Base-by-base conservation (phyloP, 2,329 filamentous ascomycete genomes). In the Cadophora malorum region DNA sequence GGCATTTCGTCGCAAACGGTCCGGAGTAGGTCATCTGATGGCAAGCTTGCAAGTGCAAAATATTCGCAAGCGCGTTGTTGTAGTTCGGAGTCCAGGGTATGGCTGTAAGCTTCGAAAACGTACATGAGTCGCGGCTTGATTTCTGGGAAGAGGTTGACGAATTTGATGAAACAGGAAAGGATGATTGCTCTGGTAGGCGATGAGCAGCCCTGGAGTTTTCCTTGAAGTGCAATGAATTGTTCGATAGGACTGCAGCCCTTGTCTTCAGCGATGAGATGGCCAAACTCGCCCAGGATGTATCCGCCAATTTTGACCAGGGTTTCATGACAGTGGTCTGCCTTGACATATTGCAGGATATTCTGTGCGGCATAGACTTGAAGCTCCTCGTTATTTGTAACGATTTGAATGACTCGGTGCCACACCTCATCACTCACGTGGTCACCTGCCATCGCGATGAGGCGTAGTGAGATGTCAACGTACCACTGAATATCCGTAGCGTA, bases 1-100 rank as follows among this genome's bases (percentile, higher is more conserved):
- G 96, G 96, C 96, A 99, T 99, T 79, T 99, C 96, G 74, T 99
- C 96, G 79, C 94, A 97, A 6, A 99, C 90, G 0, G 96, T 98
- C 63, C 96, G 89, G 14, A 99, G 84, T 7, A 99, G 86, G 72
- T 98, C 94, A 75, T 99, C 96, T 0, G 93, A 93, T 0, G 93
- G 91, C 78, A 96, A 85, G 41, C 88, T 94, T 21, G 94, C 93
- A 70, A 99, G 84, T 0, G 91, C 89, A 68, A 97, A 84, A 79
- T 98, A 99, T 79, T 99, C 96, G 81, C 94, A 99, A 16, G 96
- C 95, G 80, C 96, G 86, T 81, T 99, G 96, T 79, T 99, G 96
- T 72, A 99, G 84, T 79, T 99, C 96, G 0, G 96, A 93, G 79
- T 99, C 96, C 33, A 98, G 84, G 0, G 94, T 96, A 79, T 98